Conservation (phyloP, 352 stramenopile species). For the Pythium utonaiense region DNA sequence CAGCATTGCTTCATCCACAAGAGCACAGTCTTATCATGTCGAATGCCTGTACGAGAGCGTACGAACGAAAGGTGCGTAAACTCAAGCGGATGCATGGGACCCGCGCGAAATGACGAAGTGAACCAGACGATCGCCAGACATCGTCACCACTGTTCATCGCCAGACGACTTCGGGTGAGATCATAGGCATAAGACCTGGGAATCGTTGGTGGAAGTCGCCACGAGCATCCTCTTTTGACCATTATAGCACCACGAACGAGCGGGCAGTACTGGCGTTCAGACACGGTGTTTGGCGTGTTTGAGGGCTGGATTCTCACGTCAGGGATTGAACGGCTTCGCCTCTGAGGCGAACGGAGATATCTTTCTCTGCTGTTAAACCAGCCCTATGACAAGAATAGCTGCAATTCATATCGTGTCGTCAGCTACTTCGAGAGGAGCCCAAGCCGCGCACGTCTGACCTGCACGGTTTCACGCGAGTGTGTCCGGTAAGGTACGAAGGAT, state of each 20-base stretch:
- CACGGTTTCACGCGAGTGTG: background rate
- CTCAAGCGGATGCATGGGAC: conserved; percentile 10
- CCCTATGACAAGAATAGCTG: background rate
- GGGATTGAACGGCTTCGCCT: background rate
- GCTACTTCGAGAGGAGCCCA: too few species aligned
- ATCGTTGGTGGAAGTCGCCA: background rate
- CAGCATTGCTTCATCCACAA: conserved; percentile 16
- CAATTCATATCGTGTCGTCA: background rate
- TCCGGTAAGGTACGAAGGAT: conserved; percentile 1
- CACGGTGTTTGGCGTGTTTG: background rate
- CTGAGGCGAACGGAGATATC: background rate
- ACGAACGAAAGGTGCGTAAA: conserved; percentile 11
- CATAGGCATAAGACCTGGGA: background rate
- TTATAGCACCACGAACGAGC: background rate
- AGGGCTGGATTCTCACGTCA: background rate
- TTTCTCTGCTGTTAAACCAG: background rate
- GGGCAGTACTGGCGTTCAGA: background rate
- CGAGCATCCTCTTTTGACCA: background rate
- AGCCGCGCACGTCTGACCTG: background rate
- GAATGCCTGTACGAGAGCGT: conserved; percentile 13
- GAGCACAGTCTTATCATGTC: conserved; percentile 6
- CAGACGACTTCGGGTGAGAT: background rate
- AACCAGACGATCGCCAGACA: background rate
- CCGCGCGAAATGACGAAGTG: background rate
- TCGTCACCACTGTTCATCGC: background rate